Evolutionary conservation across 768 basidiomycete species (phyloP).

Genomic region (Suillus discolor): DNA sequence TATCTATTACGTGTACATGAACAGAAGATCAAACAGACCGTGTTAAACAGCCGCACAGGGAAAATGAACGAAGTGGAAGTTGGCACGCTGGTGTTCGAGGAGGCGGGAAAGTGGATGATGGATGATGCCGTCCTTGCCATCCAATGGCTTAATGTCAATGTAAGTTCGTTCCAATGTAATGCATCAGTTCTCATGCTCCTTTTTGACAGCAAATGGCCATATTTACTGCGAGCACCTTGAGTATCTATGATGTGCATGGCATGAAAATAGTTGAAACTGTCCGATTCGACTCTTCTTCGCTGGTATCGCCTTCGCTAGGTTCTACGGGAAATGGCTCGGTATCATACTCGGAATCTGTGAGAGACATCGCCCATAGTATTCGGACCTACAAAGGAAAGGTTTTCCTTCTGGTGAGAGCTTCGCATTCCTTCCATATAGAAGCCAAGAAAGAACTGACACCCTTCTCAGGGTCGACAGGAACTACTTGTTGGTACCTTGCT

Average conservation of each 20-base stretch:
- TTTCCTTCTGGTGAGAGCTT: constrained; percentile 75
- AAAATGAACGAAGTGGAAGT: constrained; percentile 61
- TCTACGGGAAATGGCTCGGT: constrained; percentile 48
- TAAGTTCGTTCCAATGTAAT: constrained; percentile 50
- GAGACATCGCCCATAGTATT: constrained; percentile 69
- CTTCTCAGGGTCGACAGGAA: constrained; percentile 60
- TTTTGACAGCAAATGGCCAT: constrained; percentile 65
- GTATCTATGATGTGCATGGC: constrained; percentile 68
- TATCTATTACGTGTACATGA: constrained; percentile 70
- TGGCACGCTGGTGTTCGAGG: constrained; percentile 66
- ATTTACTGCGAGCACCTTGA: constrained; percentile 57
- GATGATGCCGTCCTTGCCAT: constrained; percentile 68
- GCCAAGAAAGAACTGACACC: background rate
- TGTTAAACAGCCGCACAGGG: constrained; percentile 57
- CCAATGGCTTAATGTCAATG: constrained; percentile 88
- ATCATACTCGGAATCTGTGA: constrained; percentile 50
- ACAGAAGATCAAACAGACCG: constrained; percentile 49
- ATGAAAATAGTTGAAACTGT: constrained; percentile 64
- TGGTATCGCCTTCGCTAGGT: constrained; percentile 56
- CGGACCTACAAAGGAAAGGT: constrained; percentile 88
- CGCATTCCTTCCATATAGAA: background rate
- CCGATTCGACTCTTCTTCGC: constrained; percentile 54
- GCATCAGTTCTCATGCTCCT: constrained; percentile 5
- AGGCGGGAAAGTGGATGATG: constrained; percentile 59
- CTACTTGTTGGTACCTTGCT: constrained; percentile 83